A percentile compares a stretch with the other conserved stretches of the same genome.
Conservation (phyloP, 1,139 yeast genomes). For the Scheffersomyces titani region DNA sequence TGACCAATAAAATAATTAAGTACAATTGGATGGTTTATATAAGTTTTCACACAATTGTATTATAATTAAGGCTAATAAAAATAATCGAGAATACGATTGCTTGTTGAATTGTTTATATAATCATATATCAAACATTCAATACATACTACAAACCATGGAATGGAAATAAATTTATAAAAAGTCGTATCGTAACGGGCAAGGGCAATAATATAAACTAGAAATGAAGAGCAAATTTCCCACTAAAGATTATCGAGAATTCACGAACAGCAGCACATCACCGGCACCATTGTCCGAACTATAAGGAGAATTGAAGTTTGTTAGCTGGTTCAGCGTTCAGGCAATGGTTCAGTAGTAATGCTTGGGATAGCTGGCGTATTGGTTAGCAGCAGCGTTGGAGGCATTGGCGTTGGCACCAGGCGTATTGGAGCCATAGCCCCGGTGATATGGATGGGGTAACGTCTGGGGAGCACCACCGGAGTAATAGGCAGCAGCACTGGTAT, state of each 20-base stretch:
- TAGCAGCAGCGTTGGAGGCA: slow-evolving; percentile 4
- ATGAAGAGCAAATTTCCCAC: neutral
- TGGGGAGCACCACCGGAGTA: slow-evolving; percentile 11
- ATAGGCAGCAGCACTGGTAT: slow-evolving; percentile 4
- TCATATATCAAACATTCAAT: no score
- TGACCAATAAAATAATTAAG: no score
- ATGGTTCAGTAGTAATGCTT: slow-evolving; percentile 12
- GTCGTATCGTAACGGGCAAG: neutral
- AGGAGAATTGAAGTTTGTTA: neutral
- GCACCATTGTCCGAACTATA: neutral
- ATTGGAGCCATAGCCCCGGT: slow-evolving; percentile 5
- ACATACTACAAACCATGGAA: neutral
- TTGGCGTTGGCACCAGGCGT: slow-evolving; percentile 2
- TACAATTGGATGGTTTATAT: no score
- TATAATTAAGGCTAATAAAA: no score
- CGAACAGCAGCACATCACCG: neutral
- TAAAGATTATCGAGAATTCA: neutral
- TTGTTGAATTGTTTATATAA: no score
- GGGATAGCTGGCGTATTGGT: slow-evolving; percentile 11
- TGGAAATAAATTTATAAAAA: neutral
- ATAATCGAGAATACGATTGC: neutral
- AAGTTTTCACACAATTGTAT: no score
- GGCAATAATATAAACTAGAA: slow-evolving; percentile 3
- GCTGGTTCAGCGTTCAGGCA: neutral
- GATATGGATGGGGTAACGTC: slow-evolving; percentile 13